Base-by-base conservation (phyloP, 192 early-diverging fungal species). In the Backusella mclennaniae region DNA sequence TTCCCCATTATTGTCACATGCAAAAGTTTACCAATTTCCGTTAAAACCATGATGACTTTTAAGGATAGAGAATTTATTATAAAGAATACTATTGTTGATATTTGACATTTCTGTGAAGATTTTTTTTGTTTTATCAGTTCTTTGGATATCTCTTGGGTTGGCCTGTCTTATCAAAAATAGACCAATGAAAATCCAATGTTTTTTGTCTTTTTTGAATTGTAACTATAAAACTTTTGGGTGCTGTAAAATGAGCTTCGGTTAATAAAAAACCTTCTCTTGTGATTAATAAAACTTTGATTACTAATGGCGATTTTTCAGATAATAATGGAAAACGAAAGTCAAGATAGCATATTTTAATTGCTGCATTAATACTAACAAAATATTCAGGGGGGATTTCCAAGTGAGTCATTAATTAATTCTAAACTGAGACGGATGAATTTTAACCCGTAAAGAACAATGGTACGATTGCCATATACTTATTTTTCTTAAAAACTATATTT, bases 351-450 rank as follows among this genome's bases (percentile, higher is more conserved):
- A n/a, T 49, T 49, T 49, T 49, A 1, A 7, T n/a, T 49, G 19
- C 19, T 49, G 46, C 46, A 49, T 6, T 21, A 29, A 3, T 29
- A 29, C 4, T 12, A 17, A 33, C 6, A 53, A 53, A 9, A 3
- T 29, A 12, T 26, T 12, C 56, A 63, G 56, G 56, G 56, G 53
- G 19, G n/a, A 63, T 63, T 29, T 23, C 26, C 46, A 63, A 31
- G 56, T 63, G 56, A 63, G 56, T 63, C 56, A 63, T 29, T 63
- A 63, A 23, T 23, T 59, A 59, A 26, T 63, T 63, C 56, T 31
- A 29, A 63, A 63, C 56, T 29, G 14, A 26, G 56, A 63, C 3
- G 56, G 56, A 29, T 63, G 29, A 63, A 29, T 29, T 63, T 26
- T 63, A 63, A 63, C 56, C 56, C 56, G 9, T 9, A 63, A 23